Percentiles rank a stretch among this genome's conserved stretches.
phyloP scores from a whole-genome alignment of 2,329 filamentous ascomycete species.

The Trichoderma sp. region DNA sequence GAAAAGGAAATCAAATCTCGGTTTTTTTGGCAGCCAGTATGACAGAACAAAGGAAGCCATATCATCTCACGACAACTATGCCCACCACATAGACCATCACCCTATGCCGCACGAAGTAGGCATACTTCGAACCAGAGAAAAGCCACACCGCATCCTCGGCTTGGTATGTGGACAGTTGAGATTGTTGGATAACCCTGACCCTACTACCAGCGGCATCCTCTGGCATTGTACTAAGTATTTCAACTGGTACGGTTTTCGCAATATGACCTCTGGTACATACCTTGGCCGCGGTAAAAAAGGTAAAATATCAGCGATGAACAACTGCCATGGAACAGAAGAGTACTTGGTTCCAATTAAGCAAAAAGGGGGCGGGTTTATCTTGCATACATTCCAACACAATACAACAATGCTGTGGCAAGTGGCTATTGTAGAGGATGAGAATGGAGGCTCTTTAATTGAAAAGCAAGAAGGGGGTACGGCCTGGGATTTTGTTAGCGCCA shows the following conservation, averaged over 20 bases:
- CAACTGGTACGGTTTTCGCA: background rate
- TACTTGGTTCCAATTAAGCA: background rate
- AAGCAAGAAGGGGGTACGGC: background rate
- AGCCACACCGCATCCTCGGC: background rate
- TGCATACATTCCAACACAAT: background rate
- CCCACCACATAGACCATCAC: no score
- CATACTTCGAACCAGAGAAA: background rate
- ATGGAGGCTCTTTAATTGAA: no score
- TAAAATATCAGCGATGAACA: background rate
- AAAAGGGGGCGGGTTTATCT: background rate
- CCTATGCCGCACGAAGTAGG: no score
- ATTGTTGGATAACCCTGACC: no score
- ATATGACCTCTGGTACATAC: background rate
- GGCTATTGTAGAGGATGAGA: background rate
- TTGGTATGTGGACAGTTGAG: background rate
- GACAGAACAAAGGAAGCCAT: no score
- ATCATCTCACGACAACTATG: no score
- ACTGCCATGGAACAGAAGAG: accelerated
- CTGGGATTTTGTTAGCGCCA: background rate
- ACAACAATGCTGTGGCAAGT: background rate
- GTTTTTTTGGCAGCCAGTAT: no score
- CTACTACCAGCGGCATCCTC: no score
- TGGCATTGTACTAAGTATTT: no score
- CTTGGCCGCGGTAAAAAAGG: background rate
- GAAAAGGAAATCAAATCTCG: no score